Evolutionary conservation across 2,329 filamentous ascomycete species (phyloP), one percentile per base, ranked within the genome.

Genomic region (Venturiaceae sp.): DNA sequence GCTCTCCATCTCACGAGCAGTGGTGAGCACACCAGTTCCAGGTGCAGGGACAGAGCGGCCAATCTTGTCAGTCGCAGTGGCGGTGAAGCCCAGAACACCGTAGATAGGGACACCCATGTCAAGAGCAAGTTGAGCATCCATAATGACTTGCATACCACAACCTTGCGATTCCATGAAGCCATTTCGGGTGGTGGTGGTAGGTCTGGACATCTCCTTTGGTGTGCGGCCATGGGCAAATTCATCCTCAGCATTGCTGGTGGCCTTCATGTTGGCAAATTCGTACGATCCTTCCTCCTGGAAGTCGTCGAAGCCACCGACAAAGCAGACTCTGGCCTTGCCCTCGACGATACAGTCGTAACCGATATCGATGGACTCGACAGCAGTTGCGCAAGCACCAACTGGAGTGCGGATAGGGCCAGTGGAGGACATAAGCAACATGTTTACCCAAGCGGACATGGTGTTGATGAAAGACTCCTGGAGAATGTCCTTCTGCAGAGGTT

Each of bases 91-190:
- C 67, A 99, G 77, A 63, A 99, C 84, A 80, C 92, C 92, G 69
- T 99, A 91, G 69, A 99, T 97, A 13, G 94, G 94, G 28, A 99
- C 90, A 74, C 94, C 94, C 94, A 99, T 99, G 63, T 99, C 94
- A 58, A 99, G 79, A 46, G 94, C 94, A 64, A 99, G 85, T 77
- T 88, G 89, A 58, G 92, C 94, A 63, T 90, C 95, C 94, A 99
- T 99, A 75, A 99, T 92, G 68, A 99, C 82, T 76, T 99, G 94
- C 74, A 99, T 86, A 87, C 95, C 94, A 68, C 91, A 95, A 70
- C 94, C 94, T 76, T 99, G 94, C 3, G 95, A 96, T 76, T 99
- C 94, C 94, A 99, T 97, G 80, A 99, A 99, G 55, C 94, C 94
- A 67, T 92, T 94, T 75, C 94, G 84, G 62, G 94, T 99, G 3